Evolutionary conservation across 768 basidiomycete species (phyloP).

Genomic region (Daedaleopsis nitida): DNA sequence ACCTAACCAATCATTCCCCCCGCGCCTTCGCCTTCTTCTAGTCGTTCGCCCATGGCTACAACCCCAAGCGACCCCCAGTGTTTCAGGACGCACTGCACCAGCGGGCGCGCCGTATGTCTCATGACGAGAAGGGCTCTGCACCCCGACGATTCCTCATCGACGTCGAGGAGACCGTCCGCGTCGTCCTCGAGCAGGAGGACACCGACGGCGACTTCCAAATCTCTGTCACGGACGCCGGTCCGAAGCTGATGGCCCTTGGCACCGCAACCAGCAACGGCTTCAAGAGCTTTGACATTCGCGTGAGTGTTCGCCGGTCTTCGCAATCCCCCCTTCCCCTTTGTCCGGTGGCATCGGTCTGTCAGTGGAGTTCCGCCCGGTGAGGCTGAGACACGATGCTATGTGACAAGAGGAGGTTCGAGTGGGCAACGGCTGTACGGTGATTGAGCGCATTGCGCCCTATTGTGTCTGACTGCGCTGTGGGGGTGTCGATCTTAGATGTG

Average conservation of each 20-base stretch:
- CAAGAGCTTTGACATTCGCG: constrained; percentile 96
- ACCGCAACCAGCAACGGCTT: constrained; percentile 98
- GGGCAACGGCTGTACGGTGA: not conserved
- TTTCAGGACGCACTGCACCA: constrained; percentile 80
- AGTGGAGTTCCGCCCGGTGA: not conserved
- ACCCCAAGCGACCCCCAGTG: constrained; percentile 66
- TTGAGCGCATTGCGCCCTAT: not conserved
- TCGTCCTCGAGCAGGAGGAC: constrained; percentile 96
- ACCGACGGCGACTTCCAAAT: constrained; percentile 98
- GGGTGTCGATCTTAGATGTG: not conserved
- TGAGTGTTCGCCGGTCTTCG: constrained; percentile 35
- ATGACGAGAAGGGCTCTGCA: constrained; percentile 85
- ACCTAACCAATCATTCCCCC: not conserved
- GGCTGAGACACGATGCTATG: not conserved
- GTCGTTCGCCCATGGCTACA: constrained; percentile 40
- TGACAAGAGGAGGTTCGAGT: not conserved
- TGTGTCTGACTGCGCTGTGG: not conserved
- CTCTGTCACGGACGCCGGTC: constrained; percentile 93
- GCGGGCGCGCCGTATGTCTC: constrained; percentile 81
- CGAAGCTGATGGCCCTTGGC: constrained; percentile 93
- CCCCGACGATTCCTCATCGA: constrained; percentile 94
- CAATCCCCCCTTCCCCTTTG: not conserved
- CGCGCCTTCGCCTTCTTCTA: constrained; percentile 16
- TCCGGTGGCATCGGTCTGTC: not conserved
- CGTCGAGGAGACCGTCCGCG: constrained; percentile 96